Percentiles rank a stretch among this genome's conserved stretches.
These are phyloP conservation scores for Rhamnella rubrinervis DNA, from an alignment of 331 rosid genomes.

Conservation along the genomic window DNA sequence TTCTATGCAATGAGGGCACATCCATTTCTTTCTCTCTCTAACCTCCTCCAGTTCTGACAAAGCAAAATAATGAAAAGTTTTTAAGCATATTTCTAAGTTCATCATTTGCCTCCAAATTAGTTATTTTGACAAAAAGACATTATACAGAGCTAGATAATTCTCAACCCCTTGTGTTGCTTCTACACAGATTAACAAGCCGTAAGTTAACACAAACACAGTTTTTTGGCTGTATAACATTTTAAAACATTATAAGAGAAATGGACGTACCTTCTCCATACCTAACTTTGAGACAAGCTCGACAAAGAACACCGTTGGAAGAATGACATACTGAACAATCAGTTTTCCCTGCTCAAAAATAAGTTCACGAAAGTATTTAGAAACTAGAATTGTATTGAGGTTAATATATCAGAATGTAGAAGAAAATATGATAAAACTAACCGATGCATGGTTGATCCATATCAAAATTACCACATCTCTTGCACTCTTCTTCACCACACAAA, in stretches of 20 bases:
- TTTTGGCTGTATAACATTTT: too few relatives aligned
- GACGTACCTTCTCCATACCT: conserved; percentile 76
- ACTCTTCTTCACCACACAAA: conserved; percentile 64
- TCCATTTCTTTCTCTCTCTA: conserved; percentile 62
- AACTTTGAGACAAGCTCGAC: conserved; percentile 75
- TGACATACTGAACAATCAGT: conserved; percentile 79
- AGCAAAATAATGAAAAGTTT: conserved; percentile 6
- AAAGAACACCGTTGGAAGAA: conserved; percentile 62
- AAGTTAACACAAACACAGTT: too few relatives aligned
- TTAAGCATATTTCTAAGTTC: background rate
- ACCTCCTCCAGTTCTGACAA: conserved; percentile 62
- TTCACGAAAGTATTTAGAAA: background rate
- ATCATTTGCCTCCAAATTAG: too few relatives aligned
- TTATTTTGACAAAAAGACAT: too few relatives aligned
- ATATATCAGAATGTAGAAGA: conserved; percentile 1
- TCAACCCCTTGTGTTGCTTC: too few relatives aligned
- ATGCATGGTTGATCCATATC: conserved; percentile 64
- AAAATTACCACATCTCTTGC: conserved; percentile 63
- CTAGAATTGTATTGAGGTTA: conserved; percentile 4
- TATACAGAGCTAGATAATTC: too few relatives aligned
- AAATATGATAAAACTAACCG: conserved; percentile 37
- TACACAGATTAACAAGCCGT: too few relatives aligned
- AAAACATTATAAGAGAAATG: background rate
- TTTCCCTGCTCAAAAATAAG: conserved; percentile 47
- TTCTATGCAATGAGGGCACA: conserved; percentile 83